Percentiles rank a stretch among this genome's conserved stretches.
Evolutionary conservation across 768 basidiomycete species (phyloP).

Genomic region (Boletus rufocinnamomeus): DNA sequence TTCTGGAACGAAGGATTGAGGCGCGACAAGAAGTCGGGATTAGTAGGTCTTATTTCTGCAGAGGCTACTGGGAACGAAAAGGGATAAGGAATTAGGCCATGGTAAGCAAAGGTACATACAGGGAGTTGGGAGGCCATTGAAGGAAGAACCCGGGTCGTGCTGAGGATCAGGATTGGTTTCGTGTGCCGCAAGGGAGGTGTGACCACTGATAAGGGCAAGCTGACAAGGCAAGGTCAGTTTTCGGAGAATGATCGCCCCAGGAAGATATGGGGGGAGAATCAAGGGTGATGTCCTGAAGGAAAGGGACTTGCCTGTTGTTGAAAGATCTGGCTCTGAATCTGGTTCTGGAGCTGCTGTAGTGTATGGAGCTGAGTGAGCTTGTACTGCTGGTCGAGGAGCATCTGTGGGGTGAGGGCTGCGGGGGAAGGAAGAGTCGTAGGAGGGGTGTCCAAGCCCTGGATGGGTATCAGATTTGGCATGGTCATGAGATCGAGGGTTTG

Average conservation of each 20-base stretch:
- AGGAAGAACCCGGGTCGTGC: constrained; percentile 38
- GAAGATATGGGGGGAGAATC: neutral
- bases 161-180: constrained; percentile 38
- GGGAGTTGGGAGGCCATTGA: constrained; percentile 66
- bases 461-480: constrained; percentile 50
- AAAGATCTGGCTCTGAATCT: constrained; percentile 86
- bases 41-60: constrained; percentile 62
- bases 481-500: constrained; percentile 50
- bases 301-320: constrained; percentile 75
- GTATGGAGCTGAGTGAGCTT: constrained; percentile 77
- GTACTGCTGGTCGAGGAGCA: constrained; percentile 74
- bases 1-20: constrained; percentile 52
- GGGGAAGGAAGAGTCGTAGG: constrained; percentile 18
- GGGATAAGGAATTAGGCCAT: constrained; percentile 15
- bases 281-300: constrained; percentile 2
- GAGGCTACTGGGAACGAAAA: constrained; percentile 51
- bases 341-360: constrained; percentile 75
- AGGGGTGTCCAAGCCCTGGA: constrained; percentile 44
- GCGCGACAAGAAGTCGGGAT: constrained; percentile 61
- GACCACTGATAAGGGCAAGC: constrained; percentile 70
- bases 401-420: constrained; percentile 42
- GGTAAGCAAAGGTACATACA: constrained; percentile 42
- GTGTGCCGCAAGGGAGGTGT: constrained; percentile 37
- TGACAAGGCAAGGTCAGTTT: constrained; percentile 30
- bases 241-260: constrained; percentile 7